These are phyloP conservation scores for Colletotrichum melonis DNA, from an alignment of 2,329 filamentous ascomycete genomes.

Conservation along the genomic window DNA sequence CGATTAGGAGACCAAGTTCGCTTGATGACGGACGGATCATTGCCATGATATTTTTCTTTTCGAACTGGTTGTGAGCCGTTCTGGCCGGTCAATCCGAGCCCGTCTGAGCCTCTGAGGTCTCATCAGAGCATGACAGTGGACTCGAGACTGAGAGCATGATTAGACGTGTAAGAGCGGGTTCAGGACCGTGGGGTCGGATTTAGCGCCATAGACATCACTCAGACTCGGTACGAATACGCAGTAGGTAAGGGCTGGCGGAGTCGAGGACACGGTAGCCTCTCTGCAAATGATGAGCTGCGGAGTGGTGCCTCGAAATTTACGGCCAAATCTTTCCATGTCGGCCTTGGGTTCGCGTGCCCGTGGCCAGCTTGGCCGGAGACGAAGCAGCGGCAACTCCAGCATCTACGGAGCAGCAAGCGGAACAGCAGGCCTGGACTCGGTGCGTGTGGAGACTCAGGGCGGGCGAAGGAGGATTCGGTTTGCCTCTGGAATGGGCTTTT, in stretches of 20 bases:
- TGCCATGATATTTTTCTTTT: neutral
- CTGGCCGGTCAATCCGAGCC: constrained; percentile 20
- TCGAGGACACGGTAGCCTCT: constrained; percentile 28
- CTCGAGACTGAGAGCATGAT: neutral
- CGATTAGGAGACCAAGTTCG: neutral
- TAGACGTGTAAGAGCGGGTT: neutral
- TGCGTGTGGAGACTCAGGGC: constrained; percentile 16
- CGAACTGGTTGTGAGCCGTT: constrained; percentile 15
- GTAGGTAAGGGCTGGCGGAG: no score
- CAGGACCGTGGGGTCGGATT: neutral
- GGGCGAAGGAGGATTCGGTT: constrained; percentile 22
- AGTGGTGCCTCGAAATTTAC: neutral
- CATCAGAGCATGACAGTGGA: constrained; percentile 17
- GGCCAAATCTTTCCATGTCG: neutral
- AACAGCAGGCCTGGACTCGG: constrained; percentile 22
- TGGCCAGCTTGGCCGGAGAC: constrained; percentile 5
- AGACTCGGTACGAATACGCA: neutral
- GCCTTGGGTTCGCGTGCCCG: constrained; percentile 6
- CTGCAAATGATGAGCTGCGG: no score
- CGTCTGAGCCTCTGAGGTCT: constrained; percentile 1
- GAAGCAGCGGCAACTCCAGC: constrained; percentile 6
- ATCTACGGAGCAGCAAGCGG: neutral
- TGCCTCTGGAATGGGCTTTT: constrained; percentile 13
- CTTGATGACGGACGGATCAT: neutral
- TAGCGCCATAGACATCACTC: neutral